phyloP scores from a whole-genome alignment of 352 stramenopile genomes.

The Albugo candida region DNA sequence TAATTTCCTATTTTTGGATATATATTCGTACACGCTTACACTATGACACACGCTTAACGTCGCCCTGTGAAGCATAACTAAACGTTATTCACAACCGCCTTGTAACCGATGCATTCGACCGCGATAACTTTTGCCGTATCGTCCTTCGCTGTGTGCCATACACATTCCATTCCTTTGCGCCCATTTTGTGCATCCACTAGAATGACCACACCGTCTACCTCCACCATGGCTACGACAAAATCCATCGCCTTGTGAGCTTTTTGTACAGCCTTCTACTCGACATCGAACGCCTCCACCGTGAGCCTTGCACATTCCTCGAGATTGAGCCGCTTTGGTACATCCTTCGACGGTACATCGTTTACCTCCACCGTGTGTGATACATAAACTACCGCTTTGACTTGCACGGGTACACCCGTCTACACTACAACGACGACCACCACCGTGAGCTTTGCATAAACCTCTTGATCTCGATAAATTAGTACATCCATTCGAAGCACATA shows the following conservation, averaged over 20 bases:
- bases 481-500: slow-evolving; percentile 58
- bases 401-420: slow-evolving; percentile 59
- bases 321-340: slow-evolving; percentile 59
- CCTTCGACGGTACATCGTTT: slow-evolving; percentile 69
- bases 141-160: slow-evolving; percentile 68
- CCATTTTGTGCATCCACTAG: slow-evolving; percentile 57
- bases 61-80: too few relatives aligned
- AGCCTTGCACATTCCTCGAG: slow-evolving; percentile 68
- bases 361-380: slow-evolving; percentile 63
- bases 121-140: slow-evolving; percentile 67
- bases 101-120: slow-evolving; percentile 27
- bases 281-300: slow-evolving; percentile 66
- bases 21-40: too few relatives aligned
- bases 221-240: slow-evolving; percentile 66
- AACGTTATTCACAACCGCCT: not conserved
- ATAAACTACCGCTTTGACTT: slow-evolving; percentile 62
- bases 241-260: slow-evolving; percentile 67
- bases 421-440: slow-evolving; percentile 48
- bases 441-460: slow-evolving; percentile 61
- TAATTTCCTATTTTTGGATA: too few relatives aligned
- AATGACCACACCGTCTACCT: slow-evolving; percentile 45
- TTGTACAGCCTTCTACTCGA: slow-evolving; percentile 57
- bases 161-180: slow-evolving; percentile 70
- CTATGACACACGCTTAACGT: too few relatives aligned
- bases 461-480: slow-evolving; percentile 56